Conservation (phyloP, 768 basidiomycete species). For the Trametes sanguinea region DNA sequence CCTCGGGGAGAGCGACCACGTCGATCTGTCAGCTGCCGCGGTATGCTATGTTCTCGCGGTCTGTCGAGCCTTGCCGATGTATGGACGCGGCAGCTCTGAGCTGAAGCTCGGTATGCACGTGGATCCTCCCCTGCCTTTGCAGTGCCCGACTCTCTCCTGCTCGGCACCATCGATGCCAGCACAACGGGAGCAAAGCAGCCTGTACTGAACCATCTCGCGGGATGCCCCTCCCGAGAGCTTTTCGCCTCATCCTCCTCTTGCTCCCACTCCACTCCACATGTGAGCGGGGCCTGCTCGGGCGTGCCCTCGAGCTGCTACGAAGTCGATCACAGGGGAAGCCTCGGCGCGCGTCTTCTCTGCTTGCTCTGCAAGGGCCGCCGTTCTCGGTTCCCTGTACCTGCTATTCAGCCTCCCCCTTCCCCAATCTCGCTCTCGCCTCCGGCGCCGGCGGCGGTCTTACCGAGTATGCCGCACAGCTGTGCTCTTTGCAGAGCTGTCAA, state of each 20-base stretch:
- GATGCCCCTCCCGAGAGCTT: too few species aligned
- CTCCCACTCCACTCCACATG: too few species aligned
- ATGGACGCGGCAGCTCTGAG: slow-evolving; percentile 1
- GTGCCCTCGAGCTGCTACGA: too few species aligned
- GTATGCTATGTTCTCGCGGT: slow-evolving; percentile 10
- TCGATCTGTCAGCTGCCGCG: slow-evolving; percentile 5
- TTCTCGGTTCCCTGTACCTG: neutral
- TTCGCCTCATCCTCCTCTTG: too few species aligned
- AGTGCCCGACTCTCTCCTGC: neutral
- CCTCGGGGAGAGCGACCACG: neutral
- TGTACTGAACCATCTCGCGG: too few species aligned
- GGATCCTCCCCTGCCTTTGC: neutral
- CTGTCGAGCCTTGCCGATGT: slow-evolving; percentile 11
- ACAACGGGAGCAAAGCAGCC: too few species aligned
- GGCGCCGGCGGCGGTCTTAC: neutral
- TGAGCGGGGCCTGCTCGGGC: too few species aligned
- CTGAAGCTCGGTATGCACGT: neutral
- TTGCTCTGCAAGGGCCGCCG: neutral
- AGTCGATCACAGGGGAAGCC: too few species aligned
- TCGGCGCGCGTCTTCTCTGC: too few species aligned
- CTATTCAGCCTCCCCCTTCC: neutral
- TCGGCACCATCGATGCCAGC: neutral
- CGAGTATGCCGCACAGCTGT: neutral
- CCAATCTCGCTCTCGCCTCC: neutral
- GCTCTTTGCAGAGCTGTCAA: neutral